Evolutionary conservation across 2,329 filamentous ascomycete species (phyloP).

Genomic region (Dactylellina sp.): DNA sequence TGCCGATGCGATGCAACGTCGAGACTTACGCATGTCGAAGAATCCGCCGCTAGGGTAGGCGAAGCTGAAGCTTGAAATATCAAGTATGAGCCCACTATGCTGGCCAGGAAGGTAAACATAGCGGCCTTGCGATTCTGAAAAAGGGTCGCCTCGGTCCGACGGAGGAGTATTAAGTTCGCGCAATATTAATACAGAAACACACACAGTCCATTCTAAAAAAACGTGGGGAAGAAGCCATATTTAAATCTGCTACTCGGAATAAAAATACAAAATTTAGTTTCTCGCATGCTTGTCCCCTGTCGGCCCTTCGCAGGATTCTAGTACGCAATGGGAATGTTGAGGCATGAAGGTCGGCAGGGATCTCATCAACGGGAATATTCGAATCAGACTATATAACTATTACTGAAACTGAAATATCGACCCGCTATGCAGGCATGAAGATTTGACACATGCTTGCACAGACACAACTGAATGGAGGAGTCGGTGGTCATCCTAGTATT

Average conservation of each 20-base stretch:
- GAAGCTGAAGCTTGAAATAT: slow-evolving; percentile 7
- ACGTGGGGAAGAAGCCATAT: neutral
- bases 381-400: too few species aligned
- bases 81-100: slow-evolving; percentile 9
- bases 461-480: too few species aligned
- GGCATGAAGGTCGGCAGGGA: too few species aligned
- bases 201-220: neutral
- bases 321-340: slow-evolving; percentile 3
- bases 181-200: neutral
- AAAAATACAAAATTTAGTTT: neutral
- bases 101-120: neutral
- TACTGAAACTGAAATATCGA: too few species aligned
- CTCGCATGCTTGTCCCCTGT: neutral
- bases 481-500: too few species aligned
- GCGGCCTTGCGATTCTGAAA: neutral
- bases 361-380: too few species aligned
- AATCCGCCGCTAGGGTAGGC: neutral
- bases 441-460: too few species aligned
- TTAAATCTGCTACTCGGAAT: neutral
- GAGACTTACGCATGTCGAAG: slow-evolving; percentile 30
- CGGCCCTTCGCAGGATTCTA: neutral
- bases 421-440: too few species aligned
- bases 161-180: neutral
- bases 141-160: neutral
- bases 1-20: too few species aligned